Percentiles rank a stretch among this genome's conserved stretches.
Evolutionary conservation across 495 filamentous ascomycete species (phyloP).

Genomic region (Amphirosellinia nigrospora): DNA sequence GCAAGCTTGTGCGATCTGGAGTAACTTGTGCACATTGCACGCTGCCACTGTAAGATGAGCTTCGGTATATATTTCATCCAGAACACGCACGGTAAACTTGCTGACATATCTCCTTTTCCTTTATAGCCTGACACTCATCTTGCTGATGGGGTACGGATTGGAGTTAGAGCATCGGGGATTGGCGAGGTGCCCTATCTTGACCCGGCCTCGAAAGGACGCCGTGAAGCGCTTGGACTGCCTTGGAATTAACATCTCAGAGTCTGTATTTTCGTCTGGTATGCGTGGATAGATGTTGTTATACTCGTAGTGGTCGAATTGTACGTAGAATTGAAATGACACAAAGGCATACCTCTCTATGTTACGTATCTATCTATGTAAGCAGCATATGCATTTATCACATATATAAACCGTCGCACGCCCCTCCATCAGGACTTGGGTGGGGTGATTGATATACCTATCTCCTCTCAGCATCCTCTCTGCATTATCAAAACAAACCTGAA

Average conservation of each 20-base stretch:
- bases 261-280: background rate
- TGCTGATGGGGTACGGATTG: constrained; percentile 44
- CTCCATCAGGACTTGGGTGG: constrained; percentile 2
- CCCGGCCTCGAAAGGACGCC: constrained; percentile 49
- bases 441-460: constrained; percentile 4
- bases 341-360: too few relatives aligned
- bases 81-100: background rate
- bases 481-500: constrained; percentile 3
- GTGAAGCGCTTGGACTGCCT: constrained; percentile 51
- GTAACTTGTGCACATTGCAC: constrained; percentile 47
- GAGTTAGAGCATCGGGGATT: constrained; percentile 50
- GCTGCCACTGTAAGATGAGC: constrained; percentile 44
- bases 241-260: background rate
- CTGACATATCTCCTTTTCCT: background rate
- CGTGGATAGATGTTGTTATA: background rate
- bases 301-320: background rate
- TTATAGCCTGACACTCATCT: constrained; percentile 50
- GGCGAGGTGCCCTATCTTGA: constrained; percentile 58
- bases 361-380: too few relatives aligned
- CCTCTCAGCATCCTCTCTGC: background rate
- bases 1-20: constrained; percentile 48
- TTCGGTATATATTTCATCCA: too few relatives aligned
- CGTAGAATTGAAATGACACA: background rate
- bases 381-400: background rate
- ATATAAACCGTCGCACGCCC: background rate